Base-by-base conservation (phyloP, 2,329 filamentous ascomycete species). In the Nannizziopsis barbatae region DNA sequence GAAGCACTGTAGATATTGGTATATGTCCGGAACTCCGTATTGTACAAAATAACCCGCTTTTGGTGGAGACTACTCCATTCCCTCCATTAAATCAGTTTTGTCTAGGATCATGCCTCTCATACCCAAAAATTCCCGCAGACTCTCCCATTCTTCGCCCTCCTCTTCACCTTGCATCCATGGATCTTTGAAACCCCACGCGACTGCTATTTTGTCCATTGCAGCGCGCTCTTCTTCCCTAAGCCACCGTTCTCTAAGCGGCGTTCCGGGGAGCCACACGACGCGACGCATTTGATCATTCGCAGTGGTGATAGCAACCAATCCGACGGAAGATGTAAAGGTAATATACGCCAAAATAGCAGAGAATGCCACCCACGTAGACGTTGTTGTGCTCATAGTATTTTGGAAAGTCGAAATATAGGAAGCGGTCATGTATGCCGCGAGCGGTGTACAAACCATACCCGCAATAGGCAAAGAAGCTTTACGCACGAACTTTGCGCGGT, bases 241-340 rank as follows among this genome's bases (percentile, higher is more conserved):
- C 85, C 89, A 96, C 11, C 92, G 77, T 59, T 86, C 77, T 53
- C 84, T 76, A 54, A 96, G 69, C 17, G 86, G 83, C 31, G 86
- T 83, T 9, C 92, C 92, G 0, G 80, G 79, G 7, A 83, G 75
- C 92, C 92, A 98, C 1, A 86, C 89, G 4, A 96, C 87, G 15
- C 92, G 80, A 59, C 84, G 82, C 86, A 95, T 95, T 66, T 96
- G 88, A 64, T 96, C 89, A 66, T 95, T 95, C 52, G 83, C 75
- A 31, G 90, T 95, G 20, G 86, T 81, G 51, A 93, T 72, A 7
- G 90, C 87, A 33, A 96, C 79, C 37, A 92, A 70, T 2, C 90
- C 92, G 46, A 96, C 77, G 8, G 83, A 86, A 3, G 79, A 81
- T 3, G 88, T 88, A 54, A 87, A 86, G 15, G 80, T 76, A 37